Percentiles rank a stretch among this genome's conserved stretches.
Evolutionary conservation across 2,329 filamentous ascomycete genomes (phyloP).

Genomic region (Trichothecium roseum): DNA sequence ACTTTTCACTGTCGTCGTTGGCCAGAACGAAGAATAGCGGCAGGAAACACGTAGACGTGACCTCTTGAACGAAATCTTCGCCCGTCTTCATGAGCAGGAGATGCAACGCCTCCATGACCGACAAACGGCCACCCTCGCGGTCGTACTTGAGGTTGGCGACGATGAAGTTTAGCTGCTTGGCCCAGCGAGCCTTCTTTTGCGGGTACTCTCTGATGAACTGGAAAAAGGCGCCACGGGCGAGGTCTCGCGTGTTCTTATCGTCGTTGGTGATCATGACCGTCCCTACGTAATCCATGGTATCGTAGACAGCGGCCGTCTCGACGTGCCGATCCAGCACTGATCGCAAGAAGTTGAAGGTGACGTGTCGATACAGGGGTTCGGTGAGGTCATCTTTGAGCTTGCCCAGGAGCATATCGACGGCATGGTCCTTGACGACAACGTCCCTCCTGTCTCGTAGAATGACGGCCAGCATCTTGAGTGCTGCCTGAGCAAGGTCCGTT

Average conservation of each 20-base stretch:
- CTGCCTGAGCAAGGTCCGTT: conserved; percentile 76
- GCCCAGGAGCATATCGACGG: conserved; percentile 72
- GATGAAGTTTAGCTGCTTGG: conserved; percentile 80
- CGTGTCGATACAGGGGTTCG: conserved; percentile 81
- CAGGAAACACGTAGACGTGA: conserved; percentile 72
- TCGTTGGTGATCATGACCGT: conserved; percentile 95
- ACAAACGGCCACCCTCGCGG: conserved; percentile 77
- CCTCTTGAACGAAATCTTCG: conserved; percentile 71
- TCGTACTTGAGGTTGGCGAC: conserved; percentile 87
- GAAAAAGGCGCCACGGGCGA: conserved; percentile 82
- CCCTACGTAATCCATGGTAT: conserved; percentile 79
- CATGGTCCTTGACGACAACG: conserved; percentile 67
- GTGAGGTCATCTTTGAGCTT: conserved; percentile 83
- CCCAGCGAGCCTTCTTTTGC: conserved; percentile 79
- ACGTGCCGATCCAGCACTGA: conserved; percentile 78
- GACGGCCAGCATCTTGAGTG: conserved; percentile 77
- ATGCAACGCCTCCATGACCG: conserved; percentile 86
- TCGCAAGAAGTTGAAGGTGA: conserved; percentile 89
- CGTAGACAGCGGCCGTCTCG: conserved; percentile 80
- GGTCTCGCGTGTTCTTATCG: conserved; percentile 74
- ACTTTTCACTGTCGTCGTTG: conserved; percentile 82
- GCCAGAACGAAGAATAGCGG: conserved; percentile 76
- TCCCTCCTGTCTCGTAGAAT: conserved; percentile 73
- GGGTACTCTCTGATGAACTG: conserved; percentile 94
- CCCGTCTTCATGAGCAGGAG: conserved; percentile 78